Evolutionary conservation across 345 rosid genomes (phyloP), one percentile per base, ranked within the genome.

Genomic region (Populus simonii): DNA sequence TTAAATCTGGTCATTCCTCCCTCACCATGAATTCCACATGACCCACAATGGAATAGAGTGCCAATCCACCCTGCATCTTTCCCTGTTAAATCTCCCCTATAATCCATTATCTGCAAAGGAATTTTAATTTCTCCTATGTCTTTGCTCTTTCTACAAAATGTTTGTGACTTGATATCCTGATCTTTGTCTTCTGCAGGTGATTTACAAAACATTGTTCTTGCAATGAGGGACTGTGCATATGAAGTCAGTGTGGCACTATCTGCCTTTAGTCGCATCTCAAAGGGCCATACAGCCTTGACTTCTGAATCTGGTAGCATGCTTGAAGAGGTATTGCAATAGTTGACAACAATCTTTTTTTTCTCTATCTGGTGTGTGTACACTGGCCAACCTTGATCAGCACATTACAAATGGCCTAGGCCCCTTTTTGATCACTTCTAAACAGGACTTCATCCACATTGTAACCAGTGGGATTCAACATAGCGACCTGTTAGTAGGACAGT

Each of bases 291-390:
- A 80, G 96, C 96, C 82, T 89, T 94, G 87, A 94, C 98, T 81
- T 87, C 97, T 55, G 98, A 94, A 85, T 85, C 96, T 81, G 96
- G 97, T 80, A 91, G 94, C 81, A 92, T 94, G 98, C 96, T 94
- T 70, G 94, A 94, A 83, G 98, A 94, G 97, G 98, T 93, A 86
- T 74, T 72, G 29, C 68, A 35, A 43, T 66, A 62, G 63, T 70
- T 47, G 57, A 66, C 41, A 49, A 31, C 69, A 15, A 22, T 35
- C 4, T 4, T 65, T 45, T 41, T 53, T 43, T 22, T 66, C 20
- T 62, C 31, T 43, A 33, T 43, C 59, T 25, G 43, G 17, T 35
- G 2, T 63, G 8, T 47, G 43, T 23, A 53, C 23, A 53, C 17
- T 35, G n/a, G 67, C 5, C 59, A 66, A 29, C 57, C 67, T 38